These are phyloP conservation scores for Hanseniaspora valbyensis DNA, from an alignment of 805 yeast genomes.

Conservation along the genomic window DNA sequence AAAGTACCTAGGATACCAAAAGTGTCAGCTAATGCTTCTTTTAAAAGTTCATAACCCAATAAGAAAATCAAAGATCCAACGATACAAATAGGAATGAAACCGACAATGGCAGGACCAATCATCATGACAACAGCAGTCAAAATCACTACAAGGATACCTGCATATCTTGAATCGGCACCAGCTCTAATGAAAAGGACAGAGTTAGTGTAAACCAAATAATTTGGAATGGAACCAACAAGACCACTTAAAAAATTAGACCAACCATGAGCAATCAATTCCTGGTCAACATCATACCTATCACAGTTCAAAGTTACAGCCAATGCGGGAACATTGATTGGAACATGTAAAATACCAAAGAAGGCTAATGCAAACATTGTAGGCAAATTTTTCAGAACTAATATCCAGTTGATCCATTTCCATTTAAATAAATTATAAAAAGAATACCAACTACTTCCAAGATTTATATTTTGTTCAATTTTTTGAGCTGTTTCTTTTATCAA, in stretches of 20 bases:
- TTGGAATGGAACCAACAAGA: slow-evolving; percentile 75
- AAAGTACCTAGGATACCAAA: slow-evolving; percentile 59
- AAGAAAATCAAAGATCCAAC: slow-evolving; percentile 87
- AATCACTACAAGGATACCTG: slow-evolving; percentile 78
- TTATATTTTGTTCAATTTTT: background rate
- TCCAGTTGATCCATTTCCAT: slow-evolving; percentile 65
- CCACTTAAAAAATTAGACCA: slow-evolving; percentile 81
- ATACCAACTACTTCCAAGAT: slow-evolving; percentile 50
- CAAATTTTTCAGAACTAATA: slow-evolving; percentile 49
- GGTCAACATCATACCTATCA: slow-evolving; percentile 76
- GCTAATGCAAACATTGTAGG: slow-evolving; percentile 95
- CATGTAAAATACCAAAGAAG: slow-evolving; percentile 90
- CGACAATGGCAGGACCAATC: slow-evolving; percentile 85
- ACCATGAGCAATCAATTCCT: slow-evolving; percentile 92
- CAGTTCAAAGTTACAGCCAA: slow-evolving; percentile 80
- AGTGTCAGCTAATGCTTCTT: slow-evolving; percentile 80
- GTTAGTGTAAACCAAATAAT: slow-evolving; percentile 89
- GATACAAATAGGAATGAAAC: slow-evolving; percentile 88
- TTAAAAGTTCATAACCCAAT: slow-evolving; percentile 78
- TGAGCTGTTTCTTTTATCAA: background rate
- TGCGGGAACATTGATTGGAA: slow-evolving; percentile 96
- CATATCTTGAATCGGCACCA: slow-evolving; percentile 81
- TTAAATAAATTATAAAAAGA: slow-evolving; percentile 66
- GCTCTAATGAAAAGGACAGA: slow-evolving; percentile 83
- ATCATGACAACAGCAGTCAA: slow-evolving; percentile 75